These are phyloP conservation scores for Pichia sp. DNA, from an alignment of 1,139 yeast species.

Conservation along the genomic window DNA sequence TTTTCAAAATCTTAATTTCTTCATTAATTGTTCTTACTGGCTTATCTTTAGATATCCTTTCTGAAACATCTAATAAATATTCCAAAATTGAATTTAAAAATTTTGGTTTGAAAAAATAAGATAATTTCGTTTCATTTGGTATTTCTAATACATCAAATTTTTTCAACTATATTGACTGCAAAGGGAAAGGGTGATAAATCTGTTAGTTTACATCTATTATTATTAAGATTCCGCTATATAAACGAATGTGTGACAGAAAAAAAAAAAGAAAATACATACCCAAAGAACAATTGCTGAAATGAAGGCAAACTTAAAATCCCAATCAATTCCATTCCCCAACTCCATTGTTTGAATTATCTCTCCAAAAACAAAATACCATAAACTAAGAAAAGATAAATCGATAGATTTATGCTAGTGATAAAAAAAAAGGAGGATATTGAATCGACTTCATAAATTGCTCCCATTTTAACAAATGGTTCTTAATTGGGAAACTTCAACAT, in stretches of 20 bases:
- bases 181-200: too few relatives aligned
- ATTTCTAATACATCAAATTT: constrained; percentile 11
- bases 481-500: too few relatives aligned
- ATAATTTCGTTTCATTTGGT: constrained; percentile 3
- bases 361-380: too few relatives aligned
- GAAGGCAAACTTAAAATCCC: constrained; percentile 6
- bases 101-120: constrained; percentile 5
- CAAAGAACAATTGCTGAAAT: constrained; percentile 8
- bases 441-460: too few relatives aligned
- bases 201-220: too few relatives aligned
- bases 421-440: too few relatives aligned
- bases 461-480: too few relatives aligned
- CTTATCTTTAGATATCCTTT: background rate
- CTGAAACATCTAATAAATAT: constrained; percentile 6
- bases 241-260: too few relatives aligned
- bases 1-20: constrained; percentile 1
- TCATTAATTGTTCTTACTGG: background rate
- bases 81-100: constrained; percentile 4
- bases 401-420: too few relatives aligned
- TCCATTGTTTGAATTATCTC: background rate
- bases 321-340: constrained; percentile 1
- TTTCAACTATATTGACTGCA: constrained; percentile 2
- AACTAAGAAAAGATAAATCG: too few relatives aligned
- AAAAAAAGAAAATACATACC: constrained; percentile 7
- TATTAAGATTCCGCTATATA: too few relatives aligned